Evolutionary conservation across 176 grass and related monocot species (phyloP), one percentile per base, ranked within the genome.

Genomic region (Bothriochloa decipiens): DNA sequence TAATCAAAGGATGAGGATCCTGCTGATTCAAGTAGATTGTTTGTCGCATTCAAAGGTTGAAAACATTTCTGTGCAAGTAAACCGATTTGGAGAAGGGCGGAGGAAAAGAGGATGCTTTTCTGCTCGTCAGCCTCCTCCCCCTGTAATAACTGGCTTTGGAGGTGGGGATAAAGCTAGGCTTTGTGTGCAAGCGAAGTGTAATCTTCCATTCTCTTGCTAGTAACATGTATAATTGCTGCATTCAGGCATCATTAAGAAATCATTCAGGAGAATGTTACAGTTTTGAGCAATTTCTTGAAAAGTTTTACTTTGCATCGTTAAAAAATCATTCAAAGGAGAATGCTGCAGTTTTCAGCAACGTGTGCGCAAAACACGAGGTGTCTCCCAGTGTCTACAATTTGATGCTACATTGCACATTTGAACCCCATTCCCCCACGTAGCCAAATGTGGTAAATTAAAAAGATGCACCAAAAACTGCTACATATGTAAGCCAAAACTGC

Each of bases 21-120:
- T 26, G 41, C 58, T 23, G 58, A 86, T 42, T 73, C 73, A 73
- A 78, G 37, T 67, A 79, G 74, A 90, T 82, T 5, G 45, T 2
- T 0, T 72, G 33, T 55, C 73, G 32, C 11, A 73, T 67, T 58
- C 32, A 69, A 46, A 72, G 41, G 79, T 57, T 17, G 36, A 62
- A 58, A 78, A 7, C 25, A 46, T 72, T 77, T 72, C 33, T 65
- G 5, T 18, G 2, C 32, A 63, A 81, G 33, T 25, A 69, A 46
- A 11, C 16, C 58, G 15, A 41, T 16, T 39, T 75, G 37, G 16
- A 41, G 46, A 47, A 55, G 64, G 15, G 4, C 6, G 41, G 41
- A 79, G 42, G 42, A 49, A 76, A 67, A 26, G 35, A 45, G 71
- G 58, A 37, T 57, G 57, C 8, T 42, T 43, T 26, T 46, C n/a